Conservation (phyloP, 441 rosid genomes). For the Dalechampia spathulata region DNA sequence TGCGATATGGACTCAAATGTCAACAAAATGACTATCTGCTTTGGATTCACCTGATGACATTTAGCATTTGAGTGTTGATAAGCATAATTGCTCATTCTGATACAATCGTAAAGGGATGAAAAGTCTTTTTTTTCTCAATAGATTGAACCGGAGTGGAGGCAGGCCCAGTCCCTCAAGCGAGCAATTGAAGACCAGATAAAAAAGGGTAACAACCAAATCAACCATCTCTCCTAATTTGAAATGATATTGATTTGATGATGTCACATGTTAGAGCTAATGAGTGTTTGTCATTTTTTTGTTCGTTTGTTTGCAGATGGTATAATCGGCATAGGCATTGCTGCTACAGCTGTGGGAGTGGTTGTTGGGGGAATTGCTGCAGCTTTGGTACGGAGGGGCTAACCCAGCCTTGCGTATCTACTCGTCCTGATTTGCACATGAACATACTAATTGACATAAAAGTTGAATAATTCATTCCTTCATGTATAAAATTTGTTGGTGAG, state of each 20-base stretch:
- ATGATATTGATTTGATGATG: not conserved
- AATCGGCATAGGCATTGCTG: slow-evolving; percentile 67
- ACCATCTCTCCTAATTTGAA: not conserved
- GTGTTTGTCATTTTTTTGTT: not conserved
- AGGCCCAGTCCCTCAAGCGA: slow-evolving; percentile 48
- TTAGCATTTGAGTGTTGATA: no score
- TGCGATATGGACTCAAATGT: no score
- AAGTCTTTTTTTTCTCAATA: slow-evolving; percentile 13
- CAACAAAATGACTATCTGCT: no score
- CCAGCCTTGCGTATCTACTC: not conserved
- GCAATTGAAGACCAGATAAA: slow-evolving; percentile 54
- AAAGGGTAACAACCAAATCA: slow-evolving; percentile 36
- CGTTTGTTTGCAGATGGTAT: slow-evolving; percentile 43
- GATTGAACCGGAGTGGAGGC: slow-evolving; percentile 65
- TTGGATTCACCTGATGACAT: no score
- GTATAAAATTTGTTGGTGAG: no score
- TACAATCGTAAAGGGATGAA: not conserved
- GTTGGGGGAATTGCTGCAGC: slow-evolving; percentile 62
- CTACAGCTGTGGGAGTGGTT: slow-evolving; percentile 54
- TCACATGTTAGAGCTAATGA: not conserved
- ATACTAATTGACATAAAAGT: not conserved
- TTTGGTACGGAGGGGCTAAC: slow-evolving; percentile 29
- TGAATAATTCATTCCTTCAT: no score
- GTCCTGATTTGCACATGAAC: not conserved
- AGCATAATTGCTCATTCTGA: not conserved